Conservation (phyloP, 768 basidiomycete species). For the Tubosaeta sp. region DNA sequence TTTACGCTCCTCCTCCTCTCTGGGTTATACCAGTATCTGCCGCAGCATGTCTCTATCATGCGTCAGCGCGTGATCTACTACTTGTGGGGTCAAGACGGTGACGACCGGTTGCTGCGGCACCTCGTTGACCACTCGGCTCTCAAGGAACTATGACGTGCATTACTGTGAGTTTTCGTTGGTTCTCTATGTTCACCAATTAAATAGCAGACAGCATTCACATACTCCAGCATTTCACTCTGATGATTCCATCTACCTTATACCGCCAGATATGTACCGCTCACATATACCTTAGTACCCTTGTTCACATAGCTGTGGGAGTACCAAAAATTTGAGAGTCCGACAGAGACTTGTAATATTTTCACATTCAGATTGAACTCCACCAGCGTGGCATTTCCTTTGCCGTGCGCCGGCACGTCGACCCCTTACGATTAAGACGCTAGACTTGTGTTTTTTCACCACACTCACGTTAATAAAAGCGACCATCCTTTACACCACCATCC, state of each 20-base stretch:
- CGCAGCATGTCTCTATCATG: conserved; percentile 54
- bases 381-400: background rate
- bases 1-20: conserved; percentile 45
- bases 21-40: conserved; percentile 56
- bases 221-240: conserved; percentile 2
- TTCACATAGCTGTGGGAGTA: conserved; percentile 2
- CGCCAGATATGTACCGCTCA: conserved; percentile 12
- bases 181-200: conserved; percentile 1
- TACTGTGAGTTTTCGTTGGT: conserved; percentile 11
- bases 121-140: conserved; percentile 26
- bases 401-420: background rate
- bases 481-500: background rate
- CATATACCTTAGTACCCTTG: conserved; percentile 4
- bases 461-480: background rate
- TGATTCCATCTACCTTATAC: conserved; percentile 14
- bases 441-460: background rate
- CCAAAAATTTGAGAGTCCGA: background rate
- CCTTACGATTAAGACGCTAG: background rate
- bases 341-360: background rate
- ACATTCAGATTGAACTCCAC: background rate
- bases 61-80: conserved; percentile 58
- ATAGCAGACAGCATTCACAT: conserved; percentile 4
- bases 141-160: conserved; percentile 24
- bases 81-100: conserved; percentile 50
- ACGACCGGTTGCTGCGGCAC: conserved; percentile 31